Conservation (phyloP, 345 rosid species). For the Cardamine occulta region DNA sequence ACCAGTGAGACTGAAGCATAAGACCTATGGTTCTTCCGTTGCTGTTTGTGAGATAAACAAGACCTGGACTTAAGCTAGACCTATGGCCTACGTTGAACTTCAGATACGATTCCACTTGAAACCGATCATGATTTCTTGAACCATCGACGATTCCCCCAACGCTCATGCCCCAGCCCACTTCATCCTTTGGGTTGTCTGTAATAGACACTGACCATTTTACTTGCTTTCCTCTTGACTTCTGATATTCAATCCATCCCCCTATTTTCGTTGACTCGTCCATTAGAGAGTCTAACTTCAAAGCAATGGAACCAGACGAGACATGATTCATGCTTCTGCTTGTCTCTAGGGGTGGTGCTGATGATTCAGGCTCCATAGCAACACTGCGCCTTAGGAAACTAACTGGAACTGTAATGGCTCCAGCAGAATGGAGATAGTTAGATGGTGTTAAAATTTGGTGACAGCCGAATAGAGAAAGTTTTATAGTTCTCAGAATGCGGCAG, state of each 20-base stretch:
- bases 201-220: slow-evolving; percentile 65
- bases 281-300: slow-evolving; percentile 68
- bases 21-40: slow-evolving; percentile 56
- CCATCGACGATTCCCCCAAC: slow-evolving; percentile 59
- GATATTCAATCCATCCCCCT: slow-evolving; percentile 80
- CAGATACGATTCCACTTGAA: slow-evolving; percentile 71
- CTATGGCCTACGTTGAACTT: slow-evolving; percentile 54
- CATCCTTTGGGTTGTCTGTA: slow-evolving; percentile 67
- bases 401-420: slow-evolving; percentile 64
- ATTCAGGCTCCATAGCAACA: slow-evolving; percentile 35
- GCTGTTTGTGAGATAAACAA: slow-evolving; percentile 59
- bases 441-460: slow-evolving; percentile 52
- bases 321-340: slow-evolving; percentile 27
- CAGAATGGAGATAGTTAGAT: slow-evolving; percentile 34
- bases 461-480: slow-evolving; percentile 67
- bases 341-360: slow-evolving; percentile 37
- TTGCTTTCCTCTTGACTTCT: slow-evolving; percentile 49
- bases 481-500: slow-evolving; percentile 58
- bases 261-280: slow-evolving; percentile 63
- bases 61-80: slow-evolving; percentile 71
- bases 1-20: slow-evolving; percentile 81
- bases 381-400: slow-evolving; percentile 46
- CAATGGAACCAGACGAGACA: slow-evolving; percentile 50
- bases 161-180: slow-evolving; percentile 77
- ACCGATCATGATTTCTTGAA: slow-evolving; percentile 46